Percentiles rank a stretch among this genome's conserved stretches.
phyloP scores from a whole-genome alignment of 2,329 filamentous ascomycete species.

The Verruconis gallopava region DNA sequence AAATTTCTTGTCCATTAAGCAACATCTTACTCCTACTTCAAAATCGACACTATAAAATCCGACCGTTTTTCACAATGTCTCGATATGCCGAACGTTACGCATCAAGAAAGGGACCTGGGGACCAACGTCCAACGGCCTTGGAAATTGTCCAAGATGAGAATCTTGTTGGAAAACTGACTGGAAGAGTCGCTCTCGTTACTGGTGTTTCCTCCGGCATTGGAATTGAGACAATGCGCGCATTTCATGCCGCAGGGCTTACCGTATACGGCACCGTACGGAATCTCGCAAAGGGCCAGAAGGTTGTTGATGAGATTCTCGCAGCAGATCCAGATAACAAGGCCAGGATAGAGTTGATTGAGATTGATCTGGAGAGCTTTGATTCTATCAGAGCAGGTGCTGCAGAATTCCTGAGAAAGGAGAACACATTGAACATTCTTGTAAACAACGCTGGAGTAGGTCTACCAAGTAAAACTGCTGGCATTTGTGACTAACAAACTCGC shows the following conservation, averaged over 20 bases:
- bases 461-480: slow-evolving; percentile 11
- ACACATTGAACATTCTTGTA: slow-evolving; percentile 9
- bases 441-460: slow-evolving; percentile 9
- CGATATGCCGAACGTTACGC: slow-evolving; percentile 2
- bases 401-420: slow-evolving; percentile 14
- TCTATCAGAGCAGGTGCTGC: slow-evolving; percentile 15
- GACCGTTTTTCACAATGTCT: no score
- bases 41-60: no score
- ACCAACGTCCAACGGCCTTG: slow-evolving; percentile 29
- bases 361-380: slow-evolving; percentile 16
- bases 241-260: slow-evolving; percentile 29
- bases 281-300: slow-evolving; percentile 24
- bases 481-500: slow-evolving; percentile 14
- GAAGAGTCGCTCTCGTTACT: slow-evolving; percentile 19
- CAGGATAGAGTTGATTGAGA: slow-evolving; percentile 15
- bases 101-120: slow-evolving; percentile 21
- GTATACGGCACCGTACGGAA: slow-evolving; percentile 33
- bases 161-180: slow-evolving; percentile 21
- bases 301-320: slow-evolving; percentile 17
- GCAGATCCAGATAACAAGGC: slow-evolving; percentile 11
- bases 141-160: slow-evolving; percentile 28
- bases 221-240: slow-evolving; percentile 9
- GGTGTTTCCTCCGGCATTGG: slow-evolving; percentile 19
- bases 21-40: no score
- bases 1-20: no score